Base-by-base conservation (phyloP, 106 monocot species). In the Allium sativum region DNA sequence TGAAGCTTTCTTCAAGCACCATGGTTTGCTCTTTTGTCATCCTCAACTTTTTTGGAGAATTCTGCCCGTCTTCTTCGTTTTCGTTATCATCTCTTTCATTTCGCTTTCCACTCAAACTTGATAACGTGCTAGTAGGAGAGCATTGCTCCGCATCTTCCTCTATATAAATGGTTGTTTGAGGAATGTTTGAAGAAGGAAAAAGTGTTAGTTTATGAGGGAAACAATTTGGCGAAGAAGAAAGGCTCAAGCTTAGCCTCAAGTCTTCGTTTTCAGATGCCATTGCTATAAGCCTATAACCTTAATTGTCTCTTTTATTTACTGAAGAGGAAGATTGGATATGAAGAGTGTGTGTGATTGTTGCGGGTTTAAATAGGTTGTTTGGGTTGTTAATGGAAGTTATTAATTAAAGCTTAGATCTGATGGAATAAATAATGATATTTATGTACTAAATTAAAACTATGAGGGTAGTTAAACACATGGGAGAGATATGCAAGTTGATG, bases 1-100 rank as follows among this genome's bases (percentile, higher is more conserved):
- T 66, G 54, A 66, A 66, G 42, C 54, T 55, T 19, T 66, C 66
- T 55, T 66, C 66, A 2, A 66, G 66, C 7, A 55, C 22, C 9
- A 13, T 16, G 3, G 55, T 55, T 55, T 66, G 66, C 18, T 44
- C 66, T 40, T 66, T 66, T 8, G 66, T 54, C 18, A 66, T 53
- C 55, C 66, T 53, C 18, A 66, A 44, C 52, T 66, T 66, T 40
- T 66, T 66, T 7, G 54, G 42, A 17, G 66, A 53, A 10, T 55
- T 55, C 18, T 66, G 43, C 7, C 66, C 66, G 10, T 66, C 66
- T 40, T 66, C 66, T 1, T 54, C 66, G 5, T 19, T 43, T 7
- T 54, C 66, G 7, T 54, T 40, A 40, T 53, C 66, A 44, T 66
- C 66, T 16, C 54, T 54, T 40, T 66, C 54, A 20, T 55, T 66